phyloP scores from a whole-genome alignment of 2,329 filamentous ascomycete species.

The Fusarium tricinctum region DNA sequence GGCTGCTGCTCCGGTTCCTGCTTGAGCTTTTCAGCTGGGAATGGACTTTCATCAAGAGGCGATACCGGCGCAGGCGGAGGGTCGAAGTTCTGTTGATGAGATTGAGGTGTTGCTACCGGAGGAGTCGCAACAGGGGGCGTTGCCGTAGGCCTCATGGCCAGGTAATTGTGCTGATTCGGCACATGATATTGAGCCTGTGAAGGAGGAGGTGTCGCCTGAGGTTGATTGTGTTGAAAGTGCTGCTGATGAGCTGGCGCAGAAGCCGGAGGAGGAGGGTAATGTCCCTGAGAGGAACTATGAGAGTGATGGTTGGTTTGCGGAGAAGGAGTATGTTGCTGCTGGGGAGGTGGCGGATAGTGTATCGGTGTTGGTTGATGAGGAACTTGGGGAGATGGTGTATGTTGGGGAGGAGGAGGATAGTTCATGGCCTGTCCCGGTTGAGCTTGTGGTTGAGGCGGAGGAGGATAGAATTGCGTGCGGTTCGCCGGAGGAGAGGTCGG shows the following conservation, averaged over 20 bases:
- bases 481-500: conserved; percentile 63
- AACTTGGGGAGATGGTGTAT: conserved; percentile 45
- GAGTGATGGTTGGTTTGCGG: conserved; percentile 46
- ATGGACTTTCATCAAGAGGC: conserved; percentile 40
- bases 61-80: conserved; percentile 46
- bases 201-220: conserved; percentile 45
- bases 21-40: conserved; percentile 51
- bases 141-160: conserved; percentile 39
- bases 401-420: conserved; percentile 47
- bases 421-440: conserved; percentile 50
- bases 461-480: conserved; percentile 62
- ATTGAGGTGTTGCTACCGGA: conserved; percentile 44
- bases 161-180: conserved; percentile 36
- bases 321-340: conserved; percentile 45
- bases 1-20: conserved; percentile 43
- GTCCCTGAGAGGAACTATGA: conserved; percentile 29
- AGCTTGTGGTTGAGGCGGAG: conserved; percentile 56
- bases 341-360: conserved; percentile 44
- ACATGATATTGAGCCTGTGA: conserved; percentile 46
- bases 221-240: conserved; percentile 44
- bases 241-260: conserved; percentile 46
- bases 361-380: conserved; percentile 35
- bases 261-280: conserved; percentile 46
- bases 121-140: conserved; percentile 48
- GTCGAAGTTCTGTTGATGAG: conserved; percentile 47